Conservation (phyloP, 257 asterid genomes). For the Galeopsis tetrahit region DNA sequence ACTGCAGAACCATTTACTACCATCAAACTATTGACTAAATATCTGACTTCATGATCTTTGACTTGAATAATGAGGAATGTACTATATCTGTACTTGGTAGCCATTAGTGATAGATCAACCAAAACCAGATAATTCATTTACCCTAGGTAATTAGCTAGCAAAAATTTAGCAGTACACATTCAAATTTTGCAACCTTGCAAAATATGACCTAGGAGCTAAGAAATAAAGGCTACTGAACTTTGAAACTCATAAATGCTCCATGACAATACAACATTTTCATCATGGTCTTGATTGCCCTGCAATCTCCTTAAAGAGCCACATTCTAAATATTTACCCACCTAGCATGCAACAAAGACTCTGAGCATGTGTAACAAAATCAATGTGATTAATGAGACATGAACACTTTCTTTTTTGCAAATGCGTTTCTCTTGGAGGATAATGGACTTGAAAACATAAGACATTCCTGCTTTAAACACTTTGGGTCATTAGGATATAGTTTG, state of each 20-base stretch:
- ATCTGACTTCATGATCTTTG: conserved; percentile 11
- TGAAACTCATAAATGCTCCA: conserved; percentile 19
- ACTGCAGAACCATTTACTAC: conserved; percentile 55
- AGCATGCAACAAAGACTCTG: conserved; percentile 11
- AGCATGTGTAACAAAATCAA: conserved; percentile 20
- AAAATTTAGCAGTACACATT: conserved; percentile 22
- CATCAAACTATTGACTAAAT: conserved; percentile 23
- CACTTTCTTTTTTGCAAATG: conserved; percentile 6
- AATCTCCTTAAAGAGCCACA: conserved; percentile 6
- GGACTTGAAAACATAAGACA: conserved; percentile 22
- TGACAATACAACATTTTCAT: conserved; percentile 3
- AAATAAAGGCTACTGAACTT: not conserved
- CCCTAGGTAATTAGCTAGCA: conserved; percentile 20
- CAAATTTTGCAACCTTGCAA: conserved; percentile 18
- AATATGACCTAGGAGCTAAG: conserved; percentile 1
- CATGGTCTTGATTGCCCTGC: conserved; percentile 25
- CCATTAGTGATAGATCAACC: conserved; percentile 8
- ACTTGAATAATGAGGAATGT: conserved; percentile 23
- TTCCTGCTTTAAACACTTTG: conserved; percentile 17
- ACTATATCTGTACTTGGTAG: conserved; percentile 19
- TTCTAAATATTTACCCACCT: conserved; percentile 22
- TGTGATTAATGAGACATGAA: conserved; percentile 22
- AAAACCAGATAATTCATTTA: conserved; percentile 9
- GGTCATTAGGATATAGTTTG: conserved; percentile 25
- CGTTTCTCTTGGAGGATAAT: not conserved